Conservation (phyloP, 2,329 filamentous ascomycete species). For the Neonectria neomacrospora region DNA sequence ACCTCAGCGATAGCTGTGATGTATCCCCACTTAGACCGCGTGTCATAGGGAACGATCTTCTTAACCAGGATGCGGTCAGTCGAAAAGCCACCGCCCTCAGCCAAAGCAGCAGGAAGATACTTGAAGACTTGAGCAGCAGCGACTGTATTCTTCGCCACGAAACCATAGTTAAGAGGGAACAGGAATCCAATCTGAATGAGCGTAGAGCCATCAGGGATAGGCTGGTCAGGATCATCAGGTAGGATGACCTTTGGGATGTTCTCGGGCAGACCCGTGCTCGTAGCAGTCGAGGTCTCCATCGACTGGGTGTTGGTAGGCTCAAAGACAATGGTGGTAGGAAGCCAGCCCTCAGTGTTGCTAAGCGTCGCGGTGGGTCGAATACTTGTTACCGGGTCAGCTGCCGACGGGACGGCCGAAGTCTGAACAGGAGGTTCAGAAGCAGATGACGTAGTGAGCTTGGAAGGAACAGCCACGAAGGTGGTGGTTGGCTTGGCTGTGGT, state of each 20-base stretch:
- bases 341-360: constrained; percentile 57
- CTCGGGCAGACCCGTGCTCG: constrained; percentile 68
- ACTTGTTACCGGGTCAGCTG: constrained; percentile 50
- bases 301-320: constrained; percentile 54
- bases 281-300: constrained; percentile 49
- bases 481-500: constrained; percentile 9
- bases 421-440: constrained; percentile 29
- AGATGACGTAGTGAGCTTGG: constrained; percentile 22
- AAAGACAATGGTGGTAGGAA: constrained; percentile 71
- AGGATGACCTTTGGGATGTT: constrained; percentile 80
- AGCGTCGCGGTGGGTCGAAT: constrained; percentile 57
- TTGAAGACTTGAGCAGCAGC: constrained; percentile 88
- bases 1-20: constrained; percentile 78
- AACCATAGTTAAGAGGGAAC: constrained; percentile 83
- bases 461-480: not conserved
- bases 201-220: constrained; percentile 71
- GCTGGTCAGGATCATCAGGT: constrained; percentile 67
- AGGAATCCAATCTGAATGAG: constrained; percentile 88
- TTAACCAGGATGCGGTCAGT: constrained; percentile 71
- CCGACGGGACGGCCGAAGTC: constrained; percentile 36
- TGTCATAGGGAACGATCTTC: constrained; percentile 81
- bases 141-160: constrained; percentile 76
- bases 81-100: constrained; percentile 69
- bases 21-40: constrained; percentile 74
- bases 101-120: constrained; percentile 77